phyloP scores from a whole-genome alignment of 2,329 filamentous ascomycete species.

The Pyrenophora graminea region DNA sequence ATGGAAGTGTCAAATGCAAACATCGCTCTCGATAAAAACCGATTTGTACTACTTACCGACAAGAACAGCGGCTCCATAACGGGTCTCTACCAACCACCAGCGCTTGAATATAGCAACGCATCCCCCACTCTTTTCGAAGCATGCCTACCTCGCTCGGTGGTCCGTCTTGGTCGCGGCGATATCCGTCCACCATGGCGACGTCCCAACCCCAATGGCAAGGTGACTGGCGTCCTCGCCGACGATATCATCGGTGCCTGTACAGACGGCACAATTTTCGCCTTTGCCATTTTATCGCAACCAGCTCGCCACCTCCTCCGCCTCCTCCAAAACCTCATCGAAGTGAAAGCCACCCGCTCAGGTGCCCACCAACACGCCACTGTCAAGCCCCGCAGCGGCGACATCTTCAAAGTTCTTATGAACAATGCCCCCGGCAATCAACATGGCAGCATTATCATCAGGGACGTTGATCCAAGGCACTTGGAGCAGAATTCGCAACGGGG shows the following conservation, averaged over 20 bases:
- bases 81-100: slow-evolving; percentile 34
- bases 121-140: slow-evolving; percentile 49
- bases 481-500: slow-evolving; percentile 16
- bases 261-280: slow-evolving; percentile 59
- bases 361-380: slow-evolving; percentile 17
- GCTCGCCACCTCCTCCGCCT: slow-evolving; percentile 73
- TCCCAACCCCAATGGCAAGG: slow-evolving; percentile 14
- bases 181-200: slow-evolving; percentile 46
- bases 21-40: slow-evolving; percentile 1
- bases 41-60: slow-evolving; percentile 41
- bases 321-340: slow-evolving; percentile 66
- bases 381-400: slow-evolving; percentile 21
- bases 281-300: slow-evolving; percentile 66
- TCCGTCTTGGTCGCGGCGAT: slow-evolving; percentile 57
- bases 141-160: slow-evolving; percentile 47
- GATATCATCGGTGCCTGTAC: slow-evolving; percentile 56
- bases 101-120: slow-evolving; percentile 25
- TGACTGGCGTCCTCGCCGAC: slow-evolving; percentile 48
- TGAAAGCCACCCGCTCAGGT: slow-evolving; percentile 21
- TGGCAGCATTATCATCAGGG: slow-evolving; percentile 21
- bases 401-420: slow-evolving; percentile 31
- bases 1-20: slow-evolving; percentile 15
- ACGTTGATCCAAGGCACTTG: slow-evolving; percentile 33
- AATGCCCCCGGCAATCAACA: slow-evolving; percentile 27
- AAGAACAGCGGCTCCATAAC: slow-evolving; percentile 37